Evolutionary conservation across 805 yeast species (phyloP).

Genomic region (Pichia nanzhaoensis): DNA sequence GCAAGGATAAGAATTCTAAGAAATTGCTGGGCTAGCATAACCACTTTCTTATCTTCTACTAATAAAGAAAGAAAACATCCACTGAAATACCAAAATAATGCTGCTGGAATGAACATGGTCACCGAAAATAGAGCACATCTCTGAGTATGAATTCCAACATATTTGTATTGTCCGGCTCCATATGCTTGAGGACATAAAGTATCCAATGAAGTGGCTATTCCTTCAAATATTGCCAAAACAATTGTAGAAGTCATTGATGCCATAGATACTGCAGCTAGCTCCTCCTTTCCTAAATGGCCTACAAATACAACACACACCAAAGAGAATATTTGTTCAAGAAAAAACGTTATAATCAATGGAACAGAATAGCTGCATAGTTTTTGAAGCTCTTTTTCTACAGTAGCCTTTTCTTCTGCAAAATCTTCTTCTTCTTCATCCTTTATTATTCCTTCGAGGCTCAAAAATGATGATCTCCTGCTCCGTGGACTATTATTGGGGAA

Average conservation of each 20-base stretch:
- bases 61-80: slow-evolving; percentile 38
- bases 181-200: slow-evolving; percentile 76
- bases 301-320: slow-evolving; percentile 76
- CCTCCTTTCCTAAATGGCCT: slow-evolving; percentile 64
- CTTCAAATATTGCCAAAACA: slow-evolving; percentile 66
- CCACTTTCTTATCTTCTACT: slow-evolving; percentile 40
- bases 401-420: slow-evolving; percentile 25
- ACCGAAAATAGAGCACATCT: slow-evolving; percentile 62
- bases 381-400: slow-evolving; percentile 25
- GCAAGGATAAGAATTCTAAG: slow-evolving; percentile 52
- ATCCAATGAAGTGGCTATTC: slow-evolving; percentile 68
- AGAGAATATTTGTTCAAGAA: slow-evolving; percentile 52
- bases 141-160: slow-evolving; percentile 63
- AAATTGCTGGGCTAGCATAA: slow-evolving; percentile 50
- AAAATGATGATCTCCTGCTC: slow-evolving; percentile 8
- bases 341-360: slow-evolving; percentile 60
- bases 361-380: slow-evolving; percentile 37
- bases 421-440: slow-evolving; percentile 26
- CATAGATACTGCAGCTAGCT: slow-evolving; percentile 69
- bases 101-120: slow-evolving; percentile 51
- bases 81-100: slow-evolving; percentile 57
- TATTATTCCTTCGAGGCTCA: slow-evolving; percentile 12
- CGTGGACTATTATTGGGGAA: slow-evolving; percentile 16
- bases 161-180: slow-evolving; percentile 55
- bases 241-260: slow-evolving; percentile 78